Percentiles rank a stretch among this genome's conserved stretches.
Evolutionary conservation across 352 stramenopile species (phyloP).

Genomic region (Globisporangium perplexum): DNA sequence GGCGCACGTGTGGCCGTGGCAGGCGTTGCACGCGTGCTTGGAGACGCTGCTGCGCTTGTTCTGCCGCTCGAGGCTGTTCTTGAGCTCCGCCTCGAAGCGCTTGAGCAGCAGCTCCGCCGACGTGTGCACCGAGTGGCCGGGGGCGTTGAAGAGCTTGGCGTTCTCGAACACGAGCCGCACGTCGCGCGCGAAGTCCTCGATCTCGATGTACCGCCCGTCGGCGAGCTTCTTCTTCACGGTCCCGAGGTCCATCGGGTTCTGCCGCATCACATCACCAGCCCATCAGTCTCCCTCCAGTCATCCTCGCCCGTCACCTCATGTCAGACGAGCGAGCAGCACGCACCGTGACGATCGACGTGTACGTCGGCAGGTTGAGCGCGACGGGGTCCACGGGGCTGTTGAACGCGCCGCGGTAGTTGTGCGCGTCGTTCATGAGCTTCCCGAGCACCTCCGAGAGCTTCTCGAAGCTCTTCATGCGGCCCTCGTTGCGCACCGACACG

Average conservation of each 20-base stretch:
- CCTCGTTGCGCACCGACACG: conserved; percentile 56
- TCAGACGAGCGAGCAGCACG: too few relatives aligned
- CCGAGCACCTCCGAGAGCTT: conserved; percentile 56
- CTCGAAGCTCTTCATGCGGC: conserved; percentile 55
- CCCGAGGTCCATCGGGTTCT: conserved; percentile 90
- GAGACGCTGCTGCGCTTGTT: conserved; percentile 32
- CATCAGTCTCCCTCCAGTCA: background rate
- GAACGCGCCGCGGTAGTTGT: conserved; percentile 70
- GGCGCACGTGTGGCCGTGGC: conserved; percentile 60
- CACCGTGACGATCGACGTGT: conserved; percentile 55
- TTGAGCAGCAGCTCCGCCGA: conserved; percentile 54
- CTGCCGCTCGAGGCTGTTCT: conserved; percentile 30
- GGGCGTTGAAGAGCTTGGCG: conserved; percentile 82
- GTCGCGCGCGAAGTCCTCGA: conserved; percentile 76
- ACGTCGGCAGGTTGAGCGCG: conserved; percentile 62
- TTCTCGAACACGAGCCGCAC: conserved; percentile 89
- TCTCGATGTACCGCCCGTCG: conserved; percentile 74
- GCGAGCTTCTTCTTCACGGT: conserved; percentile 85
- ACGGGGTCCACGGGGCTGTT: conserved; percentile 73
- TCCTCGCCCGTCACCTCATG: too few relatives aligned
- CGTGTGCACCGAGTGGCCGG: conserved; percentile 72
- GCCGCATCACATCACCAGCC: background rate
- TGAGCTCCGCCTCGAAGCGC: conserved; percentile 62
- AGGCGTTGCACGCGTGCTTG: conserved; percentile 53
- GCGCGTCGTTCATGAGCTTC: conserved; percentile 67